These are phyloP conservation scores for Andrographis paniculata DNA, from an alignment of 305 asterid genomes.

Conservation along the genomic window DNA sequence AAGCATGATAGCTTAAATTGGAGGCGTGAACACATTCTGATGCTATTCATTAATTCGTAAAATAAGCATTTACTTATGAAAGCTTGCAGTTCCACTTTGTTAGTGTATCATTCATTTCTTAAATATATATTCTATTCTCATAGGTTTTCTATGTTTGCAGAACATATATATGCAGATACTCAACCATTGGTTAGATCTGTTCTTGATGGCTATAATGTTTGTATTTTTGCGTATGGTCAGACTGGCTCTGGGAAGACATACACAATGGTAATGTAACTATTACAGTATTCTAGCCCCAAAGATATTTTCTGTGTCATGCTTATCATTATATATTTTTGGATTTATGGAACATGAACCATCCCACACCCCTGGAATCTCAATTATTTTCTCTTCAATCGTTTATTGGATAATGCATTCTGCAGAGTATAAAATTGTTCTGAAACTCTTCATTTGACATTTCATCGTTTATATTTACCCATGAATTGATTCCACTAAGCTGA, in stretches of 20 bases:
- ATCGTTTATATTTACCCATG: background rate
- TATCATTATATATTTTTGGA: too few relatives aligned
- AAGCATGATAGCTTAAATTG: slow-evolving; percentile 7
- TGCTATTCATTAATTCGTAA: slow-evolving; percentile 12
- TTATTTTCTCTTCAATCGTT: too few relatives aligned
- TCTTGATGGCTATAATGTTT: slow-evolving; percentile 85
- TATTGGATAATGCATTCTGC: background rate
- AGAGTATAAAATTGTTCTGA: background rate
- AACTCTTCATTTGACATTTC: background rate
- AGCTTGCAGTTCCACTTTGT: background rate
- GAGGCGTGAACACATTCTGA: background rate
- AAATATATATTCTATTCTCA: slow-evolving; percentile 17
- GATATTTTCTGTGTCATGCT: too few relatives aligned
- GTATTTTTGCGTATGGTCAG: slow-evolving; percentile 93
- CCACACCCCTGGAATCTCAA: too few relatives aligned
- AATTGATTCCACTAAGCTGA: background rate
- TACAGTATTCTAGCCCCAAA: background rate
- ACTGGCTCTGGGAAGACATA: slow-evolving; percentile 96
- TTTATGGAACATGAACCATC: too few relatives aligned
- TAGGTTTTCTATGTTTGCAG: slow-evolving; percentile 36
- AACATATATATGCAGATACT: slow-evolving; percentile 69
- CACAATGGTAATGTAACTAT: slow-evolving; percentile 58
- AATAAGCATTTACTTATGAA: background rate
- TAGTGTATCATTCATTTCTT: background rate
- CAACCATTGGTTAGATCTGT: slow-evolving; percentile 81